Percentiles rank a stretch among this genome's conserved stretches.
Evolutionary conservation across 306 rosid species (phyloP).

Genomic region (Astragalus membranaceus): DNA sequence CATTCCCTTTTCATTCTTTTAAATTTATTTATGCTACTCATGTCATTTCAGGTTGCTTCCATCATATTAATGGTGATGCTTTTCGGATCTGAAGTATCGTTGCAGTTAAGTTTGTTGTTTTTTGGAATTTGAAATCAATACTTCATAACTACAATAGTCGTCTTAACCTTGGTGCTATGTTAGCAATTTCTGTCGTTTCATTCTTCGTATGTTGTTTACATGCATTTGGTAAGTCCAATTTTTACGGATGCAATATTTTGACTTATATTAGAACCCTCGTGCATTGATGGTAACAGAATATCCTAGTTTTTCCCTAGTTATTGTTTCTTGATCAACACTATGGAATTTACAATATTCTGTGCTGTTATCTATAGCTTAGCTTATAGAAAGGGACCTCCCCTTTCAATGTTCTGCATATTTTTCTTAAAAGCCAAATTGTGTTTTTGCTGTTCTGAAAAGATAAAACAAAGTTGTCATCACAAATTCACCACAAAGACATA

Average conservation of each 20-base stretch:
- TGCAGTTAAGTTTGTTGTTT: slow-evolving; percentile 98
- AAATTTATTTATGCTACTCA: slow-evolving; percentile 47
- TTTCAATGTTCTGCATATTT: not conserved
- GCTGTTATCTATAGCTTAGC: slow-evolving; percentile 13
- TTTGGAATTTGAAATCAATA: slow-evolving; percentile 48
- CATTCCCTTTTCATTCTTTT: slow-evolving; percentile 23
- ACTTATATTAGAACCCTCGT: slow-evolving; percentile 12
- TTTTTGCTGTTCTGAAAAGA: not conserved
- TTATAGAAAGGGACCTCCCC: slow-evolving; percentile 8
- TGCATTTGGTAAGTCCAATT: slow-evolving; percentile 27
- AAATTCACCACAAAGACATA: not conserved
- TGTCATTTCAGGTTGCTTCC: slow-evolving; percentile 86
- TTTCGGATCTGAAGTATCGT: slow-evolving; percentile 66
- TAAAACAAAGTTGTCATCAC: not conserved
- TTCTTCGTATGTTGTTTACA: slow-evolving; percentile 36
- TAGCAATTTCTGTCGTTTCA: slow-evolving; percentile 28
- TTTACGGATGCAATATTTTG: slow-evolving; percentile 30
- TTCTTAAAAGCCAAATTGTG: not conserved
- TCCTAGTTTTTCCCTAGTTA: not conserved
- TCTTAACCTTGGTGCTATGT: slow-evolving; percentile 31
- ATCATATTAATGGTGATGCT: slow-evolving; percentile 56
- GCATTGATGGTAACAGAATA: slow-evolving; percentile 11
- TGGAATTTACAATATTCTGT: not conserved
- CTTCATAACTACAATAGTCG: slow-evolving; percentile 39
- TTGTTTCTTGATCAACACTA: slow-evolving; percentile 3